Percentiles rank a stretch among this genome's conserved stretches.
Conservation (phyloP, 257 asterid species). For the Lantana camara region DNA sequence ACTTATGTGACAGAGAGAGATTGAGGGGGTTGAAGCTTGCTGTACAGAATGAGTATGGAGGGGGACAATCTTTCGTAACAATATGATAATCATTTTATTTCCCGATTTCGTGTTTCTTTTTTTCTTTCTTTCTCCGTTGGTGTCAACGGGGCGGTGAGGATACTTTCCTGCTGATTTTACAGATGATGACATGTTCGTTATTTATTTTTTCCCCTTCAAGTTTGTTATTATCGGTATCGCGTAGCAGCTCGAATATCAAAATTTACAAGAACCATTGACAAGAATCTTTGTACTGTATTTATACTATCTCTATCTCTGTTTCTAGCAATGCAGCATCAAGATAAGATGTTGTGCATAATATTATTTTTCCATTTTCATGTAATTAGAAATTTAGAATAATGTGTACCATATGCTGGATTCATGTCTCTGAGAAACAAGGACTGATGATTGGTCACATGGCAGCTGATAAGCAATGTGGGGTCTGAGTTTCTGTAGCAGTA, state of each 20-base stretch:
- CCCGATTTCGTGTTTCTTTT: not conserved
- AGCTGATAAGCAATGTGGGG: constrained; percentile 25
- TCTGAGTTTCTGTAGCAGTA: constrained; percentile 11
- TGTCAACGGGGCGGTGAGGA: constrained; percentile 2
- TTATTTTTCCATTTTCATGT: not conserved
- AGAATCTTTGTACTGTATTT: constrained; percentile 21
- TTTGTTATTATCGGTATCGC: not conserved
- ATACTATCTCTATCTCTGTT: not conserved
- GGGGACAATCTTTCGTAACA: constrained; percentile 27
- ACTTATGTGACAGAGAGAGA: constrained; percentile 24
- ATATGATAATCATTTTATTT: constrained; percentile 32
- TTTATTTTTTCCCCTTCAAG: too few species aligned
- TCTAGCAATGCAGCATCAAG: constrained; percentile 7
- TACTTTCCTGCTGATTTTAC: not conserved
- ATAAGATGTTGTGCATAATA: constrained; percentile 1
- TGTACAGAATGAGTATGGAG: constrained; percentile 46
- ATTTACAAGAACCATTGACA: constrained; percentile 4
- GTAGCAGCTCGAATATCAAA: not conserved
- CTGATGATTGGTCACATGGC: constrained; percentile 22
- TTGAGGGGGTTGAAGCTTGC: constrained; percentile 5
- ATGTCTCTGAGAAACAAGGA: not conserved
- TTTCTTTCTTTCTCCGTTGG: not conserved
- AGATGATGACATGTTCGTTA: not conserved
- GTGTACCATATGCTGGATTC: not conserved
- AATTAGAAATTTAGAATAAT: not conserved